Conservation (phyloP, 352 stramenopile species). For the Phytophthora crassamura region DNA sequence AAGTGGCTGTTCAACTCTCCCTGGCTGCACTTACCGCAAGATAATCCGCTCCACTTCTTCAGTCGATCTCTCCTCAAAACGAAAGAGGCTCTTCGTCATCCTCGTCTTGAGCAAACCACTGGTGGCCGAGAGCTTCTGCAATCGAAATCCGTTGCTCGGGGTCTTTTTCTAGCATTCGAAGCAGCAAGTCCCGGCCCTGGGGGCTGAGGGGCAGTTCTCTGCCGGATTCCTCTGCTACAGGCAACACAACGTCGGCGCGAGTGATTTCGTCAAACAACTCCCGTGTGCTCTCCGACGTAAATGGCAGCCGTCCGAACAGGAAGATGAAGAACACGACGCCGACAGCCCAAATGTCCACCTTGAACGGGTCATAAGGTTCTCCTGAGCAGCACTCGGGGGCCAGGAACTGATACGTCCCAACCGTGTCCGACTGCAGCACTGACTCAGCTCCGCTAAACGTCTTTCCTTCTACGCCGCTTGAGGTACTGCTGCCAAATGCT, state of each 20-base stretch:
- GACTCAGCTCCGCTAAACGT: conserved; percentile 1
- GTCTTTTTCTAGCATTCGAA: conserved; percentile 58
- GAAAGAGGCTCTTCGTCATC: conserved; percentile 70
- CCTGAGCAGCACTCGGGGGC: conserved; percentile 89
- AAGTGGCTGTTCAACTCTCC: too few relatives aligned
- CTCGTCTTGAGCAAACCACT: conserved; percentile 56
- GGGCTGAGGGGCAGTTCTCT: conserved; percentile 27
- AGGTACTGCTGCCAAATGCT: conserved; percentile 9
- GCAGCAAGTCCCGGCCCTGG: conserved; percentile 57
- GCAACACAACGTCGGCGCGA: conserved; percentile 49
- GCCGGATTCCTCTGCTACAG: conserved; percentile 15
- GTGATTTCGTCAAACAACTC: conserved; percentile 86
- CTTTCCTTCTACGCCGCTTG: background rate
- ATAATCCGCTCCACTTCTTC: background rate
- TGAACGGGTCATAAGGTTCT: conserved; percentile 84
- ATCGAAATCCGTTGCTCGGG: conserved; percentile 61
- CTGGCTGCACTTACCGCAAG: too few relatives aligned
- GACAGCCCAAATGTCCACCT: conserved; percentile 87
- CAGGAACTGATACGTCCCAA: conserved; percentile 92
- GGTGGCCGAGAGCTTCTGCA: conserved; percentile 55
- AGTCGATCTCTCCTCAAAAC: conserved; percentile 48
- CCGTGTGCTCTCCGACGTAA: conserved; percentile 70
- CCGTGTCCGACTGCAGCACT: conserved; percentile 72
- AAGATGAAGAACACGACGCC: conserved; percentile 90
- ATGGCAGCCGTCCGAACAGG: conserved; percentile 83